These are phyloP conservation scores for Parathielavia hyrcaniae DNA, from an alignment of 495 filamentous ascomycete species.

Conservation along the genomic window DNA sequence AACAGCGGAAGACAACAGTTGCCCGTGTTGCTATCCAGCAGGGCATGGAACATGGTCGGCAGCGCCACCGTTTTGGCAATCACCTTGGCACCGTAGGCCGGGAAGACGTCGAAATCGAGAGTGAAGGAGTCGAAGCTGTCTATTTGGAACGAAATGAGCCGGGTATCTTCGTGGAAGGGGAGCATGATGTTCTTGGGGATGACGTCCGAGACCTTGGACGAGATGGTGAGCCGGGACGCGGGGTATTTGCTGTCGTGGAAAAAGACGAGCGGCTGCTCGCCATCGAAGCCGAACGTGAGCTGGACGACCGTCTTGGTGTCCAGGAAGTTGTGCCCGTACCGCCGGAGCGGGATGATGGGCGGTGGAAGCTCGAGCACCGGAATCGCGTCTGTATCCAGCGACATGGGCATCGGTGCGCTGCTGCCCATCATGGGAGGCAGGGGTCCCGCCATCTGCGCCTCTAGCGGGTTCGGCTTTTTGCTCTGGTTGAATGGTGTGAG, in stretches of 20 bases:
- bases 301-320: constrained; percentile 94
- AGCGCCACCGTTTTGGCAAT: constrained; percentile 92
- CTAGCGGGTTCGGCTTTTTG: constrained; percentile 27
- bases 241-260: constrained; percentile 95
- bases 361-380: constrained; percentile 89
- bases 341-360: constrained; percentile 86
- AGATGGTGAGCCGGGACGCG: constrained; percentile 89
- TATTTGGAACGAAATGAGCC: constrained; percentile 88
- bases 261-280: constrained; percentile 70
- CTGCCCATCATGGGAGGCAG: constrained; percentile 41
- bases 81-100: constrained; percentile 92
- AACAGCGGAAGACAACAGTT: constrained; percentile 82
- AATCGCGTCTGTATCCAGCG: constrained; percentile 76
- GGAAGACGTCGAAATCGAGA: constrained; percentile 96
- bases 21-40: constrained; percentile 62
- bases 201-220: constrained; percentile 88
- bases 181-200: constrained; percentile 93
- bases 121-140: constrained; percentile 87
- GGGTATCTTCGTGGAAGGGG: constrained; percentile 91
- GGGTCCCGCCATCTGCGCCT: constrained; percentile 28
- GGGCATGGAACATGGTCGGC: constrained; percentile 72
- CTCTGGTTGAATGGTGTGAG: constrained; percentile 54
- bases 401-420: constrained; percentile 54
- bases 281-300: constrained; percentile 70
- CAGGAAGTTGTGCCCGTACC: constrained; percentile 97